Evolutionary conservation across 106 monocot species (phyloP).

Genomic region (Dioscorea zingiberensis): DNA sequence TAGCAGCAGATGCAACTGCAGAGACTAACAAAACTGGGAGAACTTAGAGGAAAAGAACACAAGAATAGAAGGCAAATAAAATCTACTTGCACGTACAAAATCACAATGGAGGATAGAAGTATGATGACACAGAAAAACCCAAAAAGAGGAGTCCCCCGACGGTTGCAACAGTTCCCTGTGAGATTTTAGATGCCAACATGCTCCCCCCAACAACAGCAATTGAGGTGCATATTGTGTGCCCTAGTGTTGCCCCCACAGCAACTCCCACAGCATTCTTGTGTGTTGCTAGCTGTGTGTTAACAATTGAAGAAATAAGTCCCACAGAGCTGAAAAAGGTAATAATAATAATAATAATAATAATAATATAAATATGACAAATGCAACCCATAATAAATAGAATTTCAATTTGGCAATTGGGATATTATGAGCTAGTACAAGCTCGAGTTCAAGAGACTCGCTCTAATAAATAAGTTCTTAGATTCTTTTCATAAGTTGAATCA

Average conservation of each 20-base stretch:
- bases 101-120: slow-evolving; percentile 89
- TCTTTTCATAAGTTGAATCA: too few relatives aligned
- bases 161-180: slow-evolving; percentile 79
- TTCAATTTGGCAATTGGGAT: too few relatives aligned
- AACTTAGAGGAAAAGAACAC: background rate
- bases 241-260: slow-evolving; percentile 62
- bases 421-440: background rate
- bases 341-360: too few relatives aligned
- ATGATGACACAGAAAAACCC: slow-evolving; percentile 83
- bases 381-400: background rate
- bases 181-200: slow-evolving; percentile 90
- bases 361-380: background rate
- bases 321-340: background rate
- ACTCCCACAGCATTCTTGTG: slow-evolving; percentile 93
- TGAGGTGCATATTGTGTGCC: slow-evolving; percentile 84
- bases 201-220: slow-evolving; percentile 85
- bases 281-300: slow-evolving; percentile 60
- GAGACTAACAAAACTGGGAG: background rate
- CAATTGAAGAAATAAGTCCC: background rate
- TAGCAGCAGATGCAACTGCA: background rate
- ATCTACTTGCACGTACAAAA: too few relatives aligned
- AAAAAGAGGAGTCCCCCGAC: slow-evolving; percentile 81
- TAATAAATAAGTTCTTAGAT: too few relatives aligned
- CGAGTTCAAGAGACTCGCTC: too few relatives aligned
- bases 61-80: too few relatives aligned